Evolutionary conservation across 192 early-diverging fungal genomes (phyloP), one percentile per base, ranked within the genome.

Genomic region (Funneliformis mosseae): DNA sequence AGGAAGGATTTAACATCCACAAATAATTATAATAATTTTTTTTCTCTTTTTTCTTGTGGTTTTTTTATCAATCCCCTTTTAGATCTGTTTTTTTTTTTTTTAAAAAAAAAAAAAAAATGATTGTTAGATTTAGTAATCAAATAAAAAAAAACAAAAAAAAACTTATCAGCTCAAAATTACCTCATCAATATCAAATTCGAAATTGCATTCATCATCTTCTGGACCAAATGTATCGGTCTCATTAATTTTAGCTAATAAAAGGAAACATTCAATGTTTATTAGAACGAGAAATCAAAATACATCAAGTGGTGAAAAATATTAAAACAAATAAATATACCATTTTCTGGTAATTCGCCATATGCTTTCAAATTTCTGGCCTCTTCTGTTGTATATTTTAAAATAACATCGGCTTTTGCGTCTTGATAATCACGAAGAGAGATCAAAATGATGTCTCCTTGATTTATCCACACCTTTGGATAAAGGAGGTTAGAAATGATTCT

Each of bases 161-260:
- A n/a, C n/a, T 33, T 33, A 33, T 33, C 33, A 33, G 3, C 3
- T 33, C 33, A 33, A 33, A 33, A 33, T 33, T 78, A 78, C 77
- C 84, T 97, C 96, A 86, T 98, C 97, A 84, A 98, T 96, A 78
- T 96, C 95, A 88, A 97, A 95, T 83, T 98, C 96, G 81, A 95
- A 90, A 82, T 95, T 90, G 81, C 93, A 89, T 80, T 92, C 87
- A 68, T 92, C 89, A 33, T 91, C 88, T 69, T 90, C 90, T 25
- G 83, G 84, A 81, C 88, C 90, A 77, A 90, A 91, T 63, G 88
- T 88, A 78, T 93, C 92, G 70, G 90, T 90, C 84, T 96, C 95
- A 81, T 96, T 95, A 78, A 97, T 94, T 85, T 95, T 95, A 60
- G 87, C 85, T 76, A 74, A 81, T 48, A 25, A 75, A 76, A 80